These are phyloP conservation scores for Trichoderma citrinoviride DNA, from an alignment of 2,329 filamentous ascomycete genomes.

Conservation along the genomic window DNA sequence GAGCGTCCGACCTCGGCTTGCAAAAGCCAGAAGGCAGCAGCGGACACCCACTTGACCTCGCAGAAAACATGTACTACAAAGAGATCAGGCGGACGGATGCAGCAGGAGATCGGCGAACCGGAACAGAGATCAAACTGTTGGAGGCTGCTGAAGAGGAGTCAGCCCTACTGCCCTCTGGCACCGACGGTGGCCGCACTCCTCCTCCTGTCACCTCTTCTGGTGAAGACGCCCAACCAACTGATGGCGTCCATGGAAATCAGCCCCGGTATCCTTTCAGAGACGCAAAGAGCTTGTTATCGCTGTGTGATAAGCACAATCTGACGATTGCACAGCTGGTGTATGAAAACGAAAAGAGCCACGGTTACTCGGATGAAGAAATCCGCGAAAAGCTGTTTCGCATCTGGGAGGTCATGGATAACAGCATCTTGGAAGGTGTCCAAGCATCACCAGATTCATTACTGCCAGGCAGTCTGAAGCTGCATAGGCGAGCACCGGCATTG, in stretches of 20 bases:
- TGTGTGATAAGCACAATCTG: constrained; percentile 15
- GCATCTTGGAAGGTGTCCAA: constrained; percentile 13
- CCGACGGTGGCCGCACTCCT: not conserved
- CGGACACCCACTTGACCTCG: constrained; percentile 9
- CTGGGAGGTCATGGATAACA: constrained; percentile 19
- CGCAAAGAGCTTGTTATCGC: constrained; percentile 1
- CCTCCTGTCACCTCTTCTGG: not conserved
- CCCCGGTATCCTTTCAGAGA: constrained; percentile 16
- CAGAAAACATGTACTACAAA: constrained; percentile 17
- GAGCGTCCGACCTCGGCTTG: not conserved
- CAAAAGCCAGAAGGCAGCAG: not conserved
- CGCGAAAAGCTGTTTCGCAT: constrained; percentile 14
- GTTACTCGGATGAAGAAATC: constrained; percentile 8
- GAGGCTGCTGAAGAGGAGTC: not conserved
- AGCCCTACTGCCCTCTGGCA: not conserved
- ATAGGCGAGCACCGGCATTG: constrained; percentile 9
- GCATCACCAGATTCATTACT: constrained; percentile 10
- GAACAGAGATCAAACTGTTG: not conserved
- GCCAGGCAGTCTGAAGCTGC: constrained; percentile 6
- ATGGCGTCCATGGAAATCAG: not conserved
- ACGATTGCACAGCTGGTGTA: constrained; percentile 16
- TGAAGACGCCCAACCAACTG: not conserved
- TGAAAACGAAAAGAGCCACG: constrained; percentile 18
- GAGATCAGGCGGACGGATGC: constrained; percentile 13
- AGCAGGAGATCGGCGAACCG: constrained; percentile 9